A percentile compares a stretch with the other conserved stretches of the same genome.
Conservation (phyloP, 345 rosid genomes). For the Ceriops zippeliana region DNA sequence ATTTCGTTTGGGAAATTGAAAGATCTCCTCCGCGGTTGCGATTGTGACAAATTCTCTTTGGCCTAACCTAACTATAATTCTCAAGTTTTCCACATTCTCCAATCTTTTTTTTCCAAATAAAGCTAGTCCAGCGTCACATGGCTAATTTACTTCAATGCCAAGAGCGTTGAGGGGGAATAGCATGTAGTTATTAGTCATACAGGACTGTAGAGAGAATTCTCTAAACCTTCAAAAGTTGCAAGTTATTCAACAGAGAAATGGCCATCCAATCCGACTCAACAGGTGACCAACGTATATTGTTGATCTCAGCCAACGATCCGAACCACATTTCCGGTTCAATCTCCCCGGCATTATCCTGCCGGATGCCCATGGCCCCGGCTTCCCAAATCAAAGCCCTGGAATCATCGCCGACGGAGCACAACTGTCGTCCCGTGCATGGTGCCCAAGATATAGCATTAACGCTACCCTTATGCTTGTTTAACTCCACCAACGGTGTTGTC, state of each 20-base stretch:
- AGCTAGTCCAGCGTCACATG: too few species aligned
- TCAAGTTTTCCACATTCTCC: too few species aligned
- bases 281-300: constrained; percentile 48
- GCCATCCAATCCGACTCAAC: constrained; percentile 47
- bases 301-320: constrained; percentile 43
- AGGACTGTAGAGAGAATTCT: neutral
- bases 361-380: constrained; percentile 9
- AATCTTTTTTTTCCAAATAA: too few species aligned
- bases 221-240: constrained; percentile 47
- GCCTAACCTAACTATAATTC: too few species aligned
- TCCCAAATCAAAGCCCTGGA: constrained; percentile 53
- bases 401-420: constrained; percentile 58
- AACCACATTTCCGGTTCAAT: constrained; percentile 53
- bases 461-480: constrained; percentile 39
- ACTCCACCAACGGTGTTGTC: constrained; percentile 40
- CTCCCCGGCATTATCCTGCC: constrained; percentile 6
- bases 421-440: constrained; percentile 30
- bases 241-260: constrained; percentile 29
- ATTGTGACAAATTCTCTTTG: too few species aligned
- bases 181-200: neutral
- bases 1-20: too few species aligned
- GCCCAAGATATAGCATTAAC: constrained; percentile 56
- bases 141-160: neutral
- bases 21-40: too few species aligned
- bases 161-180: neutral